Evolutionary conservation across 139 green algal genomes (phyloP).

Genomic region (Spirogloea muscicola): DNA sequence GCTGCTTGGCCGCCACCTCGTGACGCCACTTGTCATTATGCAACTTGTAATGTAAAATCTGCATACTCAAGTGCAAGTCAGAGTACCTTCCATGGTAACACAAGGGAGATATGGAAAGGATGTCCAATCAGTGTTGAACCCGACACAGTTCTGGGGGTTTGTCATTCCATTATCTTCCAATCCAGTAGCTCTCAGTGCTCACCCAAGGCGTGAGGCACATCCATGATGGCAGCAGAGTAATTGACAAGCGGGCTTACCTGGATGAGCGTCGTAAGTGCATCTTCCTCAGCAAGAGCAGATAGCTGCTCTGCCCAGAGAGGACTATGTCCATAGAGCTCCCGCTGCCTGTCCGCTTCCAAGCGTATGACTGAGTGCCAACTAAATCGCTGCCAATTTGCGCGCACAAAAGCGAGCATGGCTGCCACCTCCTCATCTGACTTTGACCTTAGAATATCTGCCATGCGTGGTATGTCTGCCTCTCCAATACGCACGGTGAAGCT

Average conservation of each 20-base stretch:
- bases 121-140: too few species aligned
- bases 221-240: too few species aligned
- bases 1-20: too few species aligned
- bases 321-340: constrained; percentile 16
- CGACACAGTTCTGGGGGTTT: too few species aligned
- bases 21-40: constrained; percentile 29
- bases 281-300: constrained; percentile 3
- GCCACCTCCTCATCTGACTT: not conserved
- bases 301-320: constrained; percentile 4
- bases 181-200: too few species aligned
- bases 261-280: constrained; percentile 29
- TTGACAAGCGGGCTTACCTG: too few species aligned
- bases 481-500: constrained; percentile 11
- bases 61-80: too few species aligned
- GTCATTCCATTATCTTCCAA: too few species aligned
- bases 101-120: too few species aligned
- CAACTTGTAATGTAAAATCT: constrained; percentile 33
- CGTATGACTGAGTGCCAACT: constrained; percentile 6
- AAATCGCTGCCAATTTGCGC: constrained; percentile 12
- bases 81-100: too few species aligned
- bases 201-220: too few species aligned
- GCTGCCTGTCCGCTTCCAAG: constrained; percentile 12
- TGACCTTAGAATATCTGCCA: constrained; percentile 27
- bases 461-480: constrained; percentile 27
- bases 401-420: not conserved